These are phyloP conservation scores for Phytomonas sp. DNA, from an alignment of 208 protist species.

Conservation along the genomic window DNA sequence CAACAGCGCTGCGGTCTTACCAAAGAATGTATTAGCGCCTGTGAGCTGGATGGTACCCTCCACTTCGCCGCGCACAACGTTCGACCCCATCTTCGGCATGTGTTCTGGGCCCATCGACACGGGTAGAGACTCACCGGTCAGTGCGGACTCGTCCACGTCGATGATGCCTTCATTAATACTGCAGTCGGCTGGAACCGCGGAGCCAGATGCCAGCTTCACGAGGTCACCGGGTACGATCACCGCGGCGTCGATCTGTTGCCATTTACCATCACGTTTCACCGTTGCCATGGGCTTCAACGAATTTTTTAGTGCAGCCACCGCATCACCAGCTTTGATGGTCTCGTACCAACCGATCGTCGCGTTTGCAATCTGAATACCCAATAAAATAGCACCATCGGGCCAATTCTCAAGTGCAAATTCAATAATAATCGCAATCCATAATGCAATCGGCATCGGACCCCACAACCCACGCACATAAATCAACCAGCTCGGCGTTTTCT, in stretches of 20 bases:
- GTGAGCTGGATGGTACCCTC: constrained; percentile 81
- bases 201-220: constrained; percentile 85
- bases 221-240: constrained; percentile 92
- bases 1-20: constrained; percentile 87
- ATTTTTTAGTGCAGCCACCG: constrained; percentile 86
- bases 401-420: constrained; percentile 84
- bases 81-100: constrained; percentile 90
- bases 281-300: constrained; percentile 77
- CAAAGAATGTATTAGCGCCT: constrained; percentile 91
- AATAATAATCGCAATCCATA: constrained; percentile 88
- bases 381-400: constrained; percentile 77
- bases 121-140: constrained; percentile 95
- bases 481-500: constrained; percentile 68
- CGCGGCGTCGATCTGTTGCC: constrained; percentile 69
- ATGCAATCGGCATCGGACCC: constrained; percentile 78
- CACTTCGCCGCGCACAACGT: constrained; percentile 70
- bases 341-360: constrained; percentile 88
- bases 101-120: constrained; percentile 82
- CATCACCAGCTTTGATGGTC: constrained; percentile 89
- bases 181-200: constrained; percentile 90
- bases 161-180: constrained; percentile 80
- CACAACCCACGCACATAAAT: constrained; percentile 75
- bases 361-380: constrained; percentile 79
- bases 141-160: constrained; percentile 91
- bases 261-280: constrained; percentile 72